Percentiles rank a stretch among this genome's conserved stretches.
phyloP scores from a whole-genome alignment of 75 land plant species.

The Sequoia sempervirens region DNA sequence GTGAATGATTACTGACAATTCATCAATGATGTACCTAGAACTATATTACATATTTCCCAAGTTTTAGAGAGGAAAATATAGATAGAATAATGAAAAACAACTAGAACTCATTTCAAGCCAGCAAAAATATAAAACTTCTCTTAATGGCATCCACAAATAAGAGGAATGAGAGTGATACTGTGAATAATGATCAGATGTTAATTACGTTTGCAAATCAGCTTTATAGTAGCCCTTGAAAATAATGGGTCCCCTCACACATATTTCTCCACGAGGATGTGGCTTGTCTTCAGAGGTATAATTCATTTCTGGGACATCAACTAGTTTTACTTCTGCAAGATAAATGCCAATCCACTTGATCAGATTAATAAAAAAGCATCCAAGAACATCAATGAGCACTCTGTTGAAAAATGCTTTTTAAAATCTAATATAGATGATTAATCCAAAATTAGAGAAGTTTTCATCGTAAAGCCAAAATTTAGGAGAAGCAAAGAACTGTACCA shows the following conservation, averaged over 20 bases:
- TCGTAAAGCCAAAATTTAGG: neutral
- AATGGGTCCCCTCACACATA: slow-evolving; percentile 93
- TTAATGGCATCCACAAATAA: neutral
- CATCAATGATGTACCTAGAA: neutral
- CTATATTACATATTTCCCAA: neutral
- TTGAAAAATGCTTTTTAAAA: neutral
- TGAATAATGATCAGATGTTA: slow-evolving; percentile 6
- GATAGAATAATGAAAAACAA: neutral
- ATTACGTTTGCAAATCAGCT: slow-evolving; percentile 77
- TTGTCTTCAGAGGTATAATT: slow-evolving; percentile 82
- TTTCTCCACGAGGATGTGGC: slow-evolving; percentile 92
- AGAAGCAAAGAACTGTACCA: slow-evolving; percentile 39
- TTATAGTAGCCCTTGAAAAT: slow-evolving; percentile 90
- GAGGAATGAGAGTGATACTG: neutral
- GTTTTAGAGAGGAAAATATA: neutral
- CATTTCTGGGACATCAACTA: slow-evolving; percentile 97
- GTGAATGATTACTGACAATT: neutral
- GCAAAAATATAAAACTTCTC: neutral
- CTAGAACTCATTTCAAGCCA: neutral
- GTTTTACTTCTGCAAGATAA: slow-evolving; percentile 70
- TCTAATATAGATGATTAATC: neutral
- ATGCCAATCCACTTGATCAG: neutral
- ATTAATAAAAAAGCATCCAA: neutral
- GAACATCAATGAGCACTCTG: neutral
- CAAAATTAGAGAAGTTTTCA: slow-evolving; percentile 8